Conservation (phyloP, 441 rosid genomes). For the Adansonia madagascariensis region DNA sequence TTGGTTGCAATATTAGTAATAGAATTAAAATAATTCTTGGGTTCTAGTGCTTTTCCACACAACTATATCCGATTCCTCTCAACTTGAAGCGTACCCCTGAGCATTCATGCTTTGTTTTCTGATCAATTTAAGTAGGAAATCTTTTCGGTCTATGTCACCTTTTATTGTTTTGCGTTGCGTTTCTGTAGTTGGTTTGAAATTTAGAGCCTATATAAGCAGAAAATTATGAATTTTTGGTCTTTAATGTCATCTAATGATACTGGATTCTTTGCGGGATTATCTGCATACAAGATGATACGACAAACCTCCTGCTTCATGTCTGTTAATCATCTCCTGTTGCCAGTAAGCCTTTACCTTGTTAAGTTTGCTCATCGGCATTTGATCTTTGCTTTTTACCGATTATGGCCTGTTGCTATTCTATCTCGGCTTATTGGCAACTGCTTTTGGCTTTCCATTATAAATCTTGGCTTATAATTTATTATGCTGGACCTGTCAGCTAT, state of each 20-base stretch:
- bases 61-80: neutral
- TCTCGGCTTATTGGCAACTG: neutral
- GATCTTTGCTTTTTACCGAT: neutral
- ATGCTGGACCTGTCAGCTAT: neutral
- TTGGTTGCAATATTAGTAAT: neutral
- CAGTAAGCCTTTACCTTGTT: neutral
- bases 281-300: neutral
- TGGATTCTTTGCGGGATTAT: neutral
- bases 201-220: neutral
- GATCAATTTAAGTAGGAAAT: neutral
- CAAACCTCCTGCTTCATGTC: neutral
- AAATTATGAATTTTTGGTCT: neutral
- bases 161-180: neutral
- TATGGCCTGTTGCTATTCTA: constrained; percentile 1
- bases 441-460: neutral
- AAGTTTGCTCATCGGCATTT: neutral
- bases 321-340: neutral
- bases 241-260: neutral
- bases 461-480: neutral
- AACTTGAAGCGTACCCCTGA: neutral
- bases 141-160: neutral
- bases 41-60: neutral
- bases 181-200: neutral
- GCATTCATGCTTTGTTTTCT: neutral
- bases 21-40: neutral